Base-by-base conservation (phyloP, 1,139 yeast species). In the Nakaseomyces uthaithaninus region DNA sequence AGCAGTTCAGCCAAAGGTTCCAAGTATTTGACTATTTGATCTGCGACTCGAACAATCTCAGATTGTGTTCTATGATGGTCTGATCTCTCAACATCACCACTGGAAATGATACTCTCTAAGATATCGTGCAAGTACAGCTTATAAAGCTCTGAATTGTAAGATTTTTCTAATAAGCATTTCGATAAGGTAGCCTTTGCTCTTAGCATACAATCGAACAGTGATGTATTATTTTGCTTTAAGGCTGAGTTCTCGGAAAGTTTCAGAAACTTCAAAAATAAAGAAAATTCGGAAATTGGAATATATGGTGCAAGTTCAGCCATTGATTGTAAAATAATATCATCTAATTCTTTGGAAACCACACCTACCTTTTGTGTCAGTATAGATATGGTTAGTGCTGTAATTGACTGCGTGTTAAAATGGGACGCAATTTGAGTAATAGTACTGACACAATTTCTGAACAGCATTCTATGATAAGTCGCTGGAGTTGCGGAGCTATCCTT, bases 11-110 rank as follows among this genome's bases (percentile, higher is more conserved):
- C 93, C 49, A 91, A 67, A 0, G 96, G 95, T 36, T 69, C 72
- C 45, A 91, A 68, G 47, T 75, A 74, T 20, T 72, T 60, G 1
- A 82, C 75, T 41, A 87, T 85, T 55, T 82, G 85, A 27, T 72
- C 72, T 0, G 94, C 95, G 43, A 86, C 78, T 42, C 75, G 79
- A 27, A 84, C 72, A 39, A 87, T 82, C 49, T 83, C 94, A 41
- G 70, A 69, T 52, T 84, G 93, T 3, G 94, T 74, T 51, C 94
- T 73, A 55, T 84, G 94, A 50, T 82, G 94, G 46, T 83, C 94
- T 38, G 75, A 69, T 40, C 72, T 81, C 49, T 77, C 85, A 16
- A 81, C 85, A 51, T 87, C 95, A 36, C 96, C 97, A 55, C 80
- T 78, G 34, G 81, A 69, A 27, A 85, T 74, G 39, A 87, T 80